Evolutionary conservation across 305 asterid species (phyloP).

Genomic region (Solanum chacoense): DNA sequence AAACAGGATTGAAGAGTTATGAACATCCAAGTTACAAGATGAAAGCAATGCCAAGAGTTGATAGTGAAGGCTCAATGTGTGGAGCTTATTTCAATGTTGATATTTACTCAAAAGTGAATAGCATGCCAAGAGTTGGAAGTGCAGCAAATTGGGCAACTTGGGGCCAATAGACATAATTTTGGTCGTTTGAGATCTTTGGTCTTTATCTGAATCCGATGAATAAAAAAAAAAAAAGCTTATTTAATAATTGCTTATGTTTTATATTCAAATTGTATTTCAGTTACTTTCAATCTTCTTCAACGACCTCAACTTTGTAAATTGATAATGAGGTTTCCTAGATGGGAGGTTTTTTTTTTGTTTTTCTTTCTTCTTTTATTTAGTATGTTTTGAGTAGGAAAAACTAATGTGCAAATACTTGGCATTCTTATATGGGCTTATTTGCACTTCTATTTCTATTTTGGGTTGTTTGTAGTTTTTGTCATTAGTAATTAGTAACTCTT

Average conservation of each 20-base stretch:
- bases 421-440: neutral
- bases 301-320: neutral
- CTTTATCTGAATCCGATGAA: neutral
- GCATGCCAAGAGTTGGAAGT: constrained; percentile 84
- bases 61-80: constrained; percentile 74
- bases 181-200: neutral
- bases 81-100: constrained; percentile 82
- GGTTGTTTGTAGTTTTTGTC: neutral
- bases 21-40: constrained; percentile 73
- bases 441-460: neutral
- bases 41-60: constrained; percentile 86
- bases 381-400: neutral
- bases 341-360: neutral
- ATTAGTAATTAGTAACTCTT: neutral
- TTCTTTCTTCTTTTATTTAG: neutral
- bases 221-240: neutral
- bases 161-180: neutral
- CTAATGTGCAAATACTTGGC: neutral
- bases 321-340: neutral
- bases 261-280: neutral
- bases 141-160: constrained; percentile 61
- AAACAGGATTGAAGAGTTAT: constrained; percentile 56
- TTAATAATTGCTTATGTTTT: neutral
- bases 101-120: constrained; percentile 31
- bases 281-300: neutral